Evolutionary conservation across 2,329 filamentous ascomycete species (phyloP).

Genomic region (Periconia sp.): DNA sequence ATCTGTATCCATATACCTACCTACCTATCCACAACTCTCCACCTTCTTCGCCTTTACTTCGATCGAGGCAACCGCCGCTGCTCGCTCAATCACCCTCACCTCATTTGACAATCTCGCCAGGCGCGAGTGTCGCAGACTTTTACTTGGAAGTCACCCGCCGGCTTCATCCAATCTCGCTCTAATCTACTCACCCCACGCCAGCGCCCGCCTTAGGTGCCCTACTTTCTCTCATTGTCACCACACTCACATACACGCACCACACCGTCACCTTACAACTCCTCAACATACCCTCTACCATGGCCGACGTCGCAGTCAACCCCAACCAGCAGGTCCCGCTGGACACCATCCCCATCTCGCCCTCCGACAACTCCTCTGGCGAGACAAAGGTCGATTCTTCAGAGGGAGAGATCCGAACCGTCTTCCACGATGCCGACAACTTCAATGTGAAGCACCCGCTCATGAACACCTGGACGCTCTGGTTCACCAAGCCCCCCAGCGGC

Average conservation of each 20-base stretch:
- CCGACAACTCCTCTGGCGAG: conserved; percentile 47
- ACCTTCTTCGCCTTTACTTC: conserved; percentile 14
- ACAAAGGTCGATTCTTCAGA: conserved; percentile 43
- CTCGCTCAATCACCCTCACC: not conserved
- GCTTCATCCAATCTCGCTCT: not conserved
- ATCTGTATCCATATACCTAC: not conserved
- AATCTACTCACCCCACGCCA: not conserved
- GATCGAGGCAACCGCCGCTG: no score
- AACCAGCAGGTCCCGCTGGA: conserved; percentile 56
- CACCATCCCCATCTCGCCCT: conserved; percentile 58
- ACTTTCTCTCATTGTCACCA: not conserved
- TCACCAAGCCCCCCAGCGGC: conserved; percentile 95
- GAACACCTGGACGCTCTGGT: conserved; percentile 99
- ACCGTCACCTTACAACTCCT: not conserved
- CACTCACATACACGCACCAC: not conserved
- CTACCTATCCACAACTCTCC: not conserved
- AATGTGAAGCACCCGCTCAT: conserved; percentile 98
- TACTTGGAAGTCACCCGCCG: no score
- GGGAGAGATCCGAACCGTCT: conserved; percentile 80
- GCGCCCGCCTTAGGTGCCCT: no score
- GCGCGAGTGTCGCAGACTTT: conserved; percentile 31
- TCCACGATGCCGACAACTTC: conserved; percentile 98
- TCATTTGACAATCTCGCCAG: conserved; percentile 24
- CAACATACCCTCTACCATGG: conserved; percentile 28
- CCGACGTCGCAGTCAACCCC: conserved; percentile 42